phyloP scores from a whole-genome alignment of 1,284 basidiomycete genomes.

The Pisolithus thermaeus region DNA sequence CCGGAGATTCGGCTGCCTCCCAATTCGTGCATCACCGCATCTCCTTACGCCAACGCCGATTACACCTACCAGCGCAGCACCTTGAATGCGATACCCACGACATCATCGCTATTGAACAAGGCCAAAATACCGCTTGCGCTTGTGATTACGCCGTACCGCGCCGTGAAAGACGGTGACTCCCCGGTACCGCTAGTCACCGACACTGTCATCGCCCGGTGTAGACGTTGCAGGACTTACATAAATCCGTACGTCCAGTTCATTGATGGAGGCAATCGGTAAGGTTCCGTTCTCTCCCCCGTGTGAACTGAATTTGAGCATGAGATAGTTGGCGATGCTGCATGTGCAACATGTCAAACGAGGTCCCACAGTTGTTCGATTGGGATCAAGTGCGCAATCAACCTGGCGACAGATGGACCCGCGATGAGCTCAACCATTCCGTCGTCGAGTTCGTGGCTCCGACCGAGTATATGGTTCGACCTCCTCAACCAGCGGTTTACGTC shows the following conservation, averaged over 20 bases:
- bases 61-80: constrained; percentile 92
- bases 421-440: constrained; percentile 89
- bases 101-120: constrained; percentile 85
- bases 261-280: constrained; percentile 89
- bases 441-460: constrained; percentile 98
- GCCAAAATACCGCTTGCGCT: constrained; percentile 91
- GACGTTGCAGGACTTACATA: constrained; percentile 97
- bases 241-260: constrained; percentile 99
- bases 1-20: constrained; percentile 89
- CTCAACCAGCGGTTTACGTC: constrained; percentile 94
- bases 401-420: constrained; percentile 90
- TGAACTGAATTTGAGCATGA: constrained; percentile 7
- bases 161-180: constrained; percentile 69
- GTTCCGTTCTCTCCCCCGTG: constrained; percentile 5
- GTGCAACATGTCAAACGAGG: constrained; percentile 98
- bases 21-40: constrained; percentile 73
- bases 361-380: constrained; percentile 99
- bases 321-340: constrained; percentile 95
- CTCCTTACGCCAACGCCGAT: constrained; percentile 81
- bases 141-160: constrained; percentile 89
- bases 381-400: constrained; percentile 91
- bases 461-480: constrained; percentile 99
- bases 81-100: constrained; percentile 91
- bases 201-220: constrained; percentile 94
- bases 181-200: constrained; percentile 87